phyloP scores from a whole-genome alignment of 108 stramenopile genomes.

The Nannochloropsis salina region DNA sequence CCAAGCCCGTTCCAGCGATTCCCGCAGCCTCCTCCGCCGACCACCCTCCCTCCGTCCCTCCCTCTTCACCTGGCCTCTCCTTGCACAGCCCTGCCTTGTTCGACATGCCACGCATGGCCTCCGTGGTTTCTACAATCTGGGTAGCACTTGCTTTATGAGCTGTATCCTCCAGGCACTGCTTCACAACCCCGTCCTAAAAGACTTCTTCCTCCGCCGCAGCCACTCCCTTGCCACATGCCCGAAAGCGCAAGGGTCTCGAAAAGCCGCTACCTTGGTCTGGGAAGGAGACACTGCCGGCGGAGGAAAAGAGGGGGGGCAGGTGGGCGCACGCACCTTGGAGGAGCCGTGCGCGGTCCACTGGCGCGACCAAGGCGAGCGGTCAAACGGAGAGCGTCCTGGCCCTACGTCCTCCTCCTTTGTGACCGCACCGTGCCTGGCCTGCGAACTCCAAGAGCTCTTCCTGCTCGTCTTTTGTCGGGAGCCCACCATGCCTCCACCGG shows the following conservation, averaged over 20 bases:
- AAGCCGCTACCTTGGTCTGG: background rate
- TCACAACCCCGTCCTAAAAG: slow-evolving; percentile 62
- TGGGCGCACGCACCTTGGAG: background rate
- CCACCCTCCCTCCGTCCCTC: slow-evolving; percentile 1
- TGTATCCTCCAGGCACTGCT: slow-evolving; percentile 71
- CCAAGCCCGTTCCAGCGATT: slow-evolving; percentile 11
- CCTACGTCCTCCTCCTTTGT: slow-evolving; percentile 32
- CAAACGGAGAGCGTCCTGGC: background rate
- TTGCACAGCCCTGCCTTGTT: background rate
- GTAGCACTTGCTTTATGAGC: slow-evolving; percentile 79
- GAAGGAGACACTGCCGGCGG: background rate
- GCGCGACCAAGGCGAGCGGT: background rate
- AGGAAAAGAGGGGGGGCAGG: background rate
- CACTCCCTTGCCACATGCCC: slow-evolving; percentile 54
- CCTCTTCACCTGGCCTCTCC: slow-evolving; percentile 19
- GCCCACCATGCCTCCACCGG: background rate
- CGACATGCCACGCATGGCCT: slow-evolving; percentile 34
- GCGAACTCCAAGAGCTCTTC: slow-evolving; percentile 65
- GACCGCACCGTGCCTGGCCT: slow-evolving; percentile 57
- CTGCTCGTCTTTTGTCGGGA: slow-evolving; percentile 31
- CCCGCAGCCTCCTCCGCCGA: slow-evolving; percentile 25
- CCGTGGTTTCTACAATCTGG: slow-evolving; percentile 73
- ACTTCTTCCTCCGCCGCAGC: slow-evolving; percentile 59
- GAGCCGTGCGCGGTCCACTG: background rate
- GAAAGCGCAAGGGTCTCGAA: background rate